phyloP scores from a whole-genome alignment of 331 rosid genomes.

The Cydonia oblonga region DNA sequence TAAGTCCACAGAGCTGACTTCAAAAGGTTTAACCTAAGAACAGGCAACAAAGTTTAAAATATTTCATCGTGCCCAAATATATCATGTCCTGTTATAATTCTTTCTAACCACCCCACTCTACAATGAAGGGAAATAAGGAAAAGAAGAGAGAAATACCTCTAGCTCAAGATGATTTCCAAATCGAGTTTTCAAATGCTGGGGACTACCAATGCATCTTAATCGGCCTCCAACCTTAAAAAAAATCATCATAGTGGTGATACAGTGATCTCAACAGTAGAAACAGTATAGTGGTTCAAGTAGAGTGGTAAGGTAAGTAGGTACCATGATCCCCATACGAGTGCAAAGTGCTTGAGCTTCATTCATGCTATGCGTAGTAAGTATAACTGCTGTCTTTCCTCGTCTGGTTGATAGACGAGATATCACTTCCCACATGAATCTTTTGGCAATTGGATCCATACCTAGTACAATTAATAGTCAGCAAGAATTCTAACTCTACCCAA shows the following conservation, averaged over 20 bases:
- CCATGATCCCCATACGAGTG: slow-evolving; percentile 95
- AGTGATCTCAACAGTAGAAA: background rate
- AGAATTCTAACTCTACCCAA: background rate
- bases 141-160: slow-evolving; percentile 45
- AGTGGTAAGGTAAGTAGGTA: slow-evolving; percentile 15
- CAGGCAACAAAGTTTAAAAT: slow-evolving; percentile 13
- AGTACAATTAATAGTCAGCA: slow-evolving; percentile 11
- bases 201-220: slow-evolving; percentile 84
- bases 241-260: slow-evolving; percentile 5
- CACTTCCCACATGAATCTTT: slow-evolving; percentile 98
- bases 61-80: slow-evolving; percentile 8
- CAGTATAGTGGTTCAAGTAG: slow-evolving; percentile 8
- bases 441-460: slow-evolving; percentile 99
- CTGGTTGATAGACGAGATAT: slow-evolving; percentile 88
- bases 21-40: slow-evolving; percentile 73
- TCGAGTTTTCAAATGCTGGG: slow-evolving; percentile 87
- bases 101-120: background rate
- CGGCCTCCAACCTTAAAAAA: slow-evolving; percentile 78
- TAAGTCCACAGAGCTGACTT: slow-evolving; percentile 62
- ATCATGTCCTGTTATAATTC: background rate
- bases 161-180: slow-evolving; percentile 89
- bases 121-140: background rate
- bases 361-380: slow-evolving; percentile 95
- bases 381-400: slow-evolving; percentile 94
- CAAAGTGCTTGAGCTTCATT: slow-evolving; percentile 98